Base-by-base conservation (phyloP, 1,284 basidiomycete genomes). In the Ceratobasidium sp. region DNA sequence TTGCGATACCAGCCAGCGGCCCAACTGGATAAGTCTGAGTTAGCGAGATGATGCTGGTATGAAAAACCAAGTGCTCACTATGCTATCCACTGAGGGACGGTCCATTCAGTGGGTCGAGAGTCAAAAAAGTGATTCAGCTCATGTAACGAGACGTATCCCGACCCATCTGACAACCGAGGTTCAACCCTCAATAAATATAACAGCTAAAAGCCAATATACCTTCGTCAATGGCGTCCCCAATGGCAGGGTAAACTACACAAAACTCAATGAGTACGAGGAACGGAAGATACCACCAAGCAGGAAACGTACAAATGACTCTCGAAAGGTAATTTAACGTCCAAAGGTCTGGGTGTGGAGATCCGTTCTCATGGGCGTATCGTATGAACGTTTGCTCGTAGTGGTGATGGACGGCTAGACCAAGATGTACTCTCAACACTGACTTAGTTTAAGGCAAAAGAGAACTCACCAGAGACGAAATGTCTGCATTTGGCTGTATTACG, bases 211-310 rank as follows among this genome's bases (percentile, higher is more conserved):
- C 43, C 41, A 30, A 21, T 21, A 1, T 16, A 63, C 61, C 61
- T 38, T 63, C 61, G 46, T 63, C 61, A 14, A 63, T 63, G 28
- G 61, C 61, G 49, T 63, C 61, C 18, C 61, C 61, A 50, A 63
- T 63, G 2, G 61, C 61, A 7, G 61, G 61, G 21, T 63, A 63
- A 23, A 63, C 61, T 63, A n/a, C 18, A 49, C 13, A 38, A n/a
- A 63, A 32, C n/a, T 32, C 35, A 50, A 26, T 35, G 26, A n/a
- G 13, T 35, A 9, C 46, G 18, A n/a, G 4, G 7, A 14, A 30
- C 21, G 18, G 11, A 38, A 38, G 16, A 21, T 28, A 28, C 44
- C 21, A 8, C 11, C 38, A 21, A 28, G 4, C 35, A 38, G 1
- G 30, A 23, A 61, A 46, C 61, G 2, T 28, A 63, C 61, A 63